Conservation (phyloP, 257 asterid species). For the Solanum pinnatisectum region DNA sequence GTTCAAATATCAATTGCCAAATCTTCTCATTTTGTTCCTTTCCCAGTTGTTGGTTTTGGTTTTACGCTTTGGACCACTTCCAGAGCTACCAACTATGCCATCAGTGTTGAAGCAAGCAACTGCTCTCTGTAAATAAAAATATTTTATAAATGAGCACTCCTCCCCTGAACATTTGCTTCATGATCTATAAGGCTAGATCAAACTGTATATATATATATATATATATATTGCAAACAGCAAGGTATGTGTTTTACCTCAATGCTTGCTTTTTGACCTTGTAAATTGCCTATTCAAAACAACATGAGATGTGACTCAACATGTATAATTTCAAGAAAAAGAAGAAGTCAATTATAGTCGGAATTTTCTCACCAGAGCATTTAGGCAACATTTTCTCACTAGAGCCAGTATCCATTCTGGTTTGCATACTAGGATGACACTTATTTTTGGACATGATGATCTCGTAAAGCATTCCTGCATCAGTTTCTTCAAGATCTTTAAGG, state of each 20-base stretch:
- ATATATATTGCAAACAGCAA: not conserved
- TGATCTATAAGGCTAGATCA: not conserved
- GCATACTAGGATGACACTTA: not conserved
- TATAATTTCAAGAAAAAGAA: not conserved
- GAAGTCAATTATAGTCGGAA: not conserved
- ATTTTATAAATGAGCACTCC: not conserved
- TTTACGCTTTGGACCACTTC: conserved; percentile 5
- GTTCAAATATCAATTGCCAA: not conserved
- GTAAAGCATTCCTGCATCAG: conserved; percentile 13
- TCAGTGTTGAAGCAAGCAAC: not conserved
- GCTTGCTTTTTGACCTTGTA: not conserved
- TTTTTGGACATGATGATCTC: conserved; percentile 16
- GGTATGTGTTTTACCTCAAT: not conserved
- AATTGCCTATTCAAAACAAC: not conserved
- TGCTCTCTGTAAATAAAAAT: conserved; percentile 5
- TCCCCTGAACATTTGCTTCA: not conserved
- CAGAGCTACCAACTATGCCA: not conserved
- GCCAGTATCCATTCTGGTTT: not conserved
- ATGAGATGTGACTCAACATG: not conserved
- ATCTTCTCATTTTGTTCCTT: conserved; percentile 1
- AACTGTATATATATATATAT: not conserved
- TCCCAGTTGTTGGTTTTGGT: not conserved
- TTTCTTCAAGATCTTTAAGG: conserved; percentile 2
- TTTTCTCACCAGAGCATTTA: not conserved
- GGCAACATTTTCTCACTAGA: not conserved